Evolutionary conservation across 805 yeast species (phyloP).

Genomic region (Vanderwaltozyma verrucispora): DNA sequence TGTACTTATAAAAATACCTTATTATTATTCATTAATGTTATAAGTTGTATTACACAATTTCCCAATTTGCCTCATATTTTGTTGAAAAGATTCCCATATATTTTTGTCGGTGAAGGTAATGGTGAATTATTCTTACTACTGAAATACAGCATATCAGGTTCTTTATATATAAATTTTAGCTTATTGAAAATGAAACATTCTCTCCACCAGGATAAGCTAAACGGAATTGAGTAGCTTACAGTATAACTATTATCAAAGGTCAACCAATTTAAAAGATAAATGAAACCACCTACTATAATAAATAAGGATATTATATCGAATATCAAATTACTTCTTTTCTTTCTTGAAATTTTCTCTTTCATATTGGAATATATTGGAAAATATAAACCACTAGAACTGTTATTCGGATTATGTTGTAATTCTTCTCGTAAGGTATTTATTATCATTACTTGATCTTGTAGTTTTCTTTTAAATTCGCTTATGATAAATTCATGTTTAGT

Average conservation of each 20-base stretch:
- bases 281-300: background rate
- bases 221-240: background rate
- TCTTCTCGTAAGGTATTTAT: conserved; percentile 17
- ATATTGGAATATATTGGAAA: background rate
- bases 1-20: too few species aligned
- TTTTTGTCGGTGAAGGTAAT: too few species aligned
- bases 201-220: conserved; percentile 17
- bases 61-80: too few species aligned
- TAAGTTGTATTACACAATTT: too few species aligned
- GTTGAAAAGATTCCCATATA: too few species aligned
- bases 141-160: conserved; percentile 4
- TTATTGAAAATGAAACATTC: conserved; percentile 9
- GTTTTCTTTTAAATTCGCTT: conserved; percentile 20
- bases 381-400: background rate
- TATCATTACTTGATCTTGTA: conserved; percentile 20
- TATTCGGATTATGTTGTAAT: conserved; percentile 1
- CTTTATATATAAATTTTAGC: conserved; percentile 15
- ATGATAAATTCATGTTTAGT: conserved; percentile 22
- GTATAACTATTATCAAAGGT: background rate
- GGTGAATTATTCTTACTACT: background rate
- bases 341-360: background rate
- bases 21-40: too few species aligned
- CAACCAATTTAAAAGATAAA: background rate
- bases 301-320: too few species aligned
- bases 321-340: background rate